phyloP scores from a whole-genome alignment of 441 rosid genomes.

The Flueggea neowawraea region DNA sequence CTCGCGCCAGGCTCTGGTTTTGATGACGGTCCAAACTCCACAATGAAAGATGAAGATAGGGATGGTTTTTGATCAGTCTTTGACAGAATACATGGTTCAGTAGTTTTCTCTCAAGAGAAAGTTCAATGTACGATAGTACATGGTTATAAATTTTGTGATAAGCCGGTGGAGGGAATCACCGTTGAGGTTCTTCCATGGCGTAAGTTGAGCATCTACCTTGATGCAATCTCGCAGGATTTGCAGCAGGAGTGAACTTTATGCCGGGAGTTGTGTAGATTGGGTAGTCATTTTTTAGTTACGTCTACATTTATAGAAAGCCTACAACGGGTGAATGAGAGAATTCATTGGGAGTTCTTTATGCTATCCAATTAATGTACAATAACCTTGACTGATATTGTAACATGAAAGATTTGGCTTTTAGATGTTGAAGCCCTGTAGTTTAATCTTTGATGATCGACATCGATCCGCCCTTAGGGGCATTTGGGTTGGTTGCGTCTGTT shows the following conservation, averaged over 20 bases:
- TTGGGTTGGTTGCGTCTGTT: conserved; percentile 12
- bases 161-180: conserved; percentile 26
- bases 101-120: conserved; percentile 19
- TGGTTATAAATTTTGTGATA: conserved; percentile 50
- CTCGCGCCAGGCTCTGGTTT: conserved; percentile 93
- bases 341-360: conserved; percentile 33
- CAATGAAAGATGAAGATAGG: conserved; percentile 65
- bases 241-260: conserved; percentile 34
- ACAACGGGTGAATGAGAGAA: conserved; percentile 29
- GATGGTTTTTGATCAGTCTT: conserved; percentile 50
- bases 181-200: conserved; percentile 32
- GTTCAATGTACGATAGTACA: conserved; percentile 49
- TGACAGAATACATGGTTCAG: conserved; percentile 29
- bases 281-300: conserved; percentile 62
- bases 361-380: conserved; percentile 51
- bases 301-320: conserved; percentile 40
- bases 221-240: conserved; percentile 33
- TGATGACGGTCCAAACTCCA: conserved; percentile 79
- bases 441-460: conserved; percentile 20
- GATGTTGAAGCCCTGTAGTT: conserved; percentile 34
- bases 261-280: conserved; percentile 57
- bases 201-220: conserved; percentile 32
- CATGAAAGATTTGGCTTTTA: conserved; percentile 34
- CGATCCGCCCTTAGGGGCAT: too few species aligned
- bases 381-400: conserved; percentile 48